phyloP scores from a whole-genome alignment of 805 yeast species.

The Cyberlindnera americana region DNA sequence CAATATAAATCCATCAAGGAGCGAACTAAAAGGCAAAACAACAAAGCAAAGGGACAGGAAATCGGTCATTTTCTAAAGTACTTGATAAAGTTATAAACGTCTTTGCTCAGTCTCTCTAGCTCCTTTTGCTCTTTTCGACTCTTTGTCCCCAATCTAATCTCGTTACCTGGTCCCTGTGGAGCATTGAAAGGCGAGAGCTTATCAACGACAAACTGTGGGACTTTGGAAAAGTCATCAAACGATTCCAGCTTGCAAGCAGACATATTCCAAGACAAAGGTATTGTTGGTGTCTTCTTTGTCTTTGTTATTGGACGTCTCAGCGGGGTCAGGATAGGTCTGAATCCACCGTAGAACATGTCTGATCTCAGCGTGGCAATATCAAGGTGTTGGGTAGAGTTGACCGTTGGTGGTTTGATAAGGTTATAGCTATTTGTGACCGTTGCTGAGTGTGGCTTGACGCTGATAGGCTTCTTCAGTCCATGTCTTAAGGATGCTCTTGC shows the following conservation, averaged over 20 bases:
- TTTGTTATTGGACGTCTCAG: constrained; percentile 21
- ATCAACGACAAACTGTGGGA: constrained; percentile 29
- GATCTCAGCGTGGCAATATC: constrained; percentile 18
- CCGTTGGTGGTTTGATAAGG: constrained; percentile 18
- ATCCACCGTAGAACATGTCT: constrained; percentile 25
- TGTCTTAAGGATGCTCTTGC: background rate
- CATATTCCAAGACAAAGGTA: constrained; percentile 26
- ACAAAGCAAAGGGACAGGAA: background rate
- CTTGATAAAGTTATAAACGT: constrained; percentile 23
- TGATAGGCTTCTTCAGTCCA: constrained; percentile 14
- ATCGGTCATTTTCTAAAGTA: constrained; percentile 17
- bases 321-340: constrained; percentile 27
- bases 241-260: constrained; percentile 24
- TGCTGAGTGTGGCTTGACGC: constrained; percentile 8
- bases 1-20: background rate
- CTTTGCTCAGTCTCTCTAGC: constrained; percentile 19
- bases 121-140: constrained; percentile 25
- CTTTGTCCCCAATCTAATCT: constrained; percentile 23
- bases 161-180: constrained; percentile 26
- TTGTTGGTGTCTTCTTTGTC: constrained; percentile 18
- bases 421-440: constrained; percentile 3
- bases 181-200: constrained; percentile 22
- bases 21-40: background rate
- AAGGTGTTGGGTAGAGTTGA: constrained; percentile 26
- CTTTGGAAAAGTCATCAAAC: constrained; percentile 24